phyloP scores from a whole-genome alignment of 2,329 filamentous ascomycete genomes.

The Tricladium varicosporioides region DNA sequence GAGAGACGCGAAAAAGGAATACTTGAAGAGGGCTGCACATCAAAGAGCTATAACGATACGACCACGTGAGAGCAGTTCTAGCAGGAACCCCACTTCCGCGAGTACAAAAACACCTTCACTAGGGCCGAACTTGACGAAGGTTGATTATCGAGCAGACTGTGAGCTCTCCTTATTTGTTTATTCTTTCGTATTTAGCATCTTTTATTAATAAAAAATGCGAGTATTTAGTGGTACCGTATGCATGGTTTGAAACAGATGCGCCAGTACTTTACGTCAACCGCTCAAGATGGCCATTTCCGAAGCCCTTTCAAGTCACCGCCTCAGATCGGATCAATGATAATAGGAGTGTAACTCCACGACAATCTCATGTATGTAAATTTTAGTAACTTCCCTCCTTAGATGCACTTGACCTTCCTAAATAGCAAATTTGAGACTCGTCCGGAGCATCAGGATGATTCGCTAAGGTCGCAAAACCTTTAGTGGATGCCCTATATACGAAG shows the following conservation, averaged over 20 bases:
- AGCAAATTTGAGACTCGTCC: too few species aligned
- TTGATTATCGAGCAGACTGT: neutral
- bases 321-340: constrained; percentile 11
- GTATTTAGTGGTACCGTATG: constrained; percentile 15
- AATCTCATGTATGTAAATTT: constrained; percentile 4
- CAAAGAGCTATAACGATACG: constrained; percentile 3
- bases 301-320: constrained; percentile 8
- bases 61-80: neutral
- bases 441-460: too few species aligned
- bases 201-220: too few species aligned
- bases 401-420: too few species aligned
- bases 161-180: too few species aligned
- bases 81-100: neutral
- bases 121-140: neutral
- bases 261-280: constrained; percentile 13
- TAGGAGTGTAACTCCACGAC: constrained; percentile 13
- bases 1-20: constrained; percentile 1
- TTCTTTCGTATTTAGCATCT: too few species aligned
- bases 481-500: constrained; percentile 18
- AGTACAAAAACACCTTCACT: neutral
- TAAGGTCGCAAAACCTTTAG: too few species aligned
- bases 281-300: constrained; percentile 11
- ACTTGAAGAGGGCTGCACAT: constrained; percentile 2
- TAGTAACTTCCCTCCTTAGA: too few species aligned
- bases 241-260: constrained; percentile 14